phyloP scores from a whole-genome alignment of 441 rosid genomes.

The Gossypium schwendimanii region DNA sequence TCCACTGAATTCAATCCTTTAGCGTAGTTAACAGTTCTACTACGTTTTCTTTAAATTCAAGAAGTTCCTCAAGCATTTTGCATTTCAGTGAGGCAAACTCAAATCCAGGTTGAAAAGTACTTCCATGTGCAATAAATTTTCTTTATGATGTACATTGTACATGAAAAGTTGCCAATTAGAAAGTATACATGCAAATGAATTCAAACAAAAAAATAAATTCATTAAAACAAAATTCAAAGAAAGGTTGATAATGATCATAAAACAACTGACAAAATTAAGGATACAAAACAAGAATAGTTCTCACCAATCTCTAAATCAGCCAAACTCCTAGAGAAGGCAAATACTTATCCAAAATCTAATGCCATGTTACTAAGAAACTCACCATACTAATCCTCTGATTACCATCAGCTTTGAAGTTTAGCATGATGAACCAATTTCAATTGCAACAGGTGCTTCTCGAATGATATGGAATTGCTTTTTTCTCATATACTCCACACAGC shows the following conservation, averaged over 20 bases:
- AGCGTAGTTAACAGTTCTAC: neutral
- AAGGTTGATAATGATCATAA: neutral
- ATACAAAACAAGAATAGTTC: neutral
- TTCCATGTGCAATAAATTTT: neutral
- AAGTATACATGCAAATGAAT: neutral
- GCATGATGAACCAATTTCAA: neutral
- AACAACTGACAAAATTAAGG: neutral
- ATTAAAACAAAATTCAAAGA: neutral
- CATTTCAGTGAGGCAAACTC: neutral
- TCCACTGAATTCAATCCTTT: too few species aligned
- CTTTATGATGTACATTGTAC: neutral
- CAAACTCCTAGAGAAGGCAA: slow-evolving; percentile 5
- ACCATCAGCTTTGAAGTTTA: neutral
- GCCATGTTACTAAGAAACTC: slow-evolving; percentile 3
- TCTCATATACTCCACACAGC: neutral
- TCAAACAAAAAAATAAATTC: neutral
- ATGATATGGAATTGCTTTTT: neutral
- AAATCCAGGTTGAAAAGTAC: neutral
- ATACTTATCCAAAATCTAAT: neutral
- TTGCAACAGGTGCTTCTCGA: neutral
- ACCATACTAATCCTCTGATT: neutral
- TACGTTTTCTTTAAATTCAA: neutral
- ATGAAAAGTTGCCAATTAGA: neutral
- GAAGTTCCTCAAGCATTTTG: neutral
- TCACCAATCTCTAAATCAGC: neutral